Base-by-base conservation (phyloP, 129 eudicot genomes). In the Artemisia annua region DNA sequence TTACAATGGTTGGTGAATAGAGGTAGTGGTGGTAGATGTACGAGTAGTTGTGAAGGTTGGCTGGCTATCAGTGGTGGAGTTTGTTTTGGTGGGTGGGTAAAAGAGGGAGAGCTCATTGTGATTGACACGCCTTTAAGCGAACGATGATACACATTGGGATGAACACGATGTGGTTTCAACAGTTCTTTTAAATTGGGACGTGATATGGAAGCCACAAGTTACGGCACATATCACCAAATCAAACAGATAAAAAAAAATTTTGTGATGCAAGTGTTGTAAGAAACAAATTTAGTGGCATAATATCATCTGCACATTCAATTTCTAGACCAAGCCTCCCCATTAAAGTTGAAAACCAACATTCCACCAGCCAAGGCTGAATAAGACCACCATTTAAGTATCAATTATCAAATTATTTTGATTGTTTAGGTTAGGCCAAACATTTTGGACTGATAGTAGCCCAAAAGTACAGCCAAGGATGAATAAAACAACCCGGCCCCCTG, bases 31-130 rank as follows among this genome's bases (percentile, higher is more conserved):
- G 59, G 72, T 67, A 10, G 56, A 11, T 67, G 44, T 17, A 48
- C 58, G 14, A 49, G 54, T 19, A 46, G 4, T n/a, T n/a, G n/a
- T 67, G 72, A 39, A 4, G 72, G 72, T 48, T 22, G 60, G 46
- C 50, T 49, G 30, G 71, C 56, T 20, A 19, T 10, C 43, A 2
- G 15, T n/a, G 35, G 73, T 24, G 60, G 61, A 51, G 73, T 59
- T 68, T 13, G 73, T 68, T 50, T 22, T 68, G 13, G 73, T 50
- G 48, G 71, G 55, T 66, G 18, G 60, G 24, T 24, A 12, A 11
- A 26, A 44, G 46, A 39, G 46, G 46, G 11, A 67, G 9, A 8
- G 44, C 30, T 44, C 39, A 67, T 67, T 55, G 71, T 48, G 44
- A 9, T 12, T 22, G 22, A 20, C 10, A 46, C 20, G 9, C 72